These are phyloP conservation scores for Chrysopogon serrulatus DNA, from an alignment of 176 grass and related monocot genomes.

Conservation along the genomic window DNA sequence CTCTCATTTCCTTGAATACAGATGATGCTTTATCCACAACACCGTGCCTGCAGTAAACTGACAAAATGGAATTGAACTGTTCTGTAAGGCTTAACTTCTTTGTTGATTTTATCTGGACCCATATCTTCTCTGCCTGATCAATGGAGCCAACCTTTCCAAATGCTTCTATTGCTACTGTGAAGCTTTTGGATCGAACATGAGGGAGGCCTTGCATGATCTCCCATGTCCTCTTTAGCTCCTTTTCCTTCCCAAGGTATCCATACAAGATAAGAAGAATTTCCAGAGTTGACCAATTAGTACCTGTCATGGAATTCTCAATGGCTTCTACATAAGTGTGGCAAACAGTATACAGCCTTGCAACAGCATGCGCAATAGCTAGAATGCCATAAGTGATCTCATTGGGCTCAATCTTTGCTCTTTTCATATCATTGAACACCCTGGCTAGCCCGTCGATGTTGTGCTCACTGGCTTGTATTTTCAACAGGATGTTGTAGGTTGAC, in stretches of 20 bases:
- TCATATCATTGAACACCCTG: slow-evolving; percentile 81
- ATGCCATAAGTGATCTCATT: slow-evolving; percentile 94
- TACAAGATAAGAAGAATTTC: slow-evolving; percentile 87
- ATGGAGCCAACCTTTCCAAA: slow-evolving; percentile 62
- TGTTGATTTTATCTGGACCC: slow-evolving; percentile 53
- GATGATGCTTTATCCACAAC: slow-evolving; percentile 66
- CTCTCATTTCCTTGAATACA: slow-evolving; percentile 85
- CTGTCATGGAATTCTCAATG: slow-evolving; percentile 65
- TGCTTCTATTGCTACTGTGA: slow-evolving; percentile 79
- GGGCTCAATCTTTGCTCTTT: slow-evolving; percentile 69
- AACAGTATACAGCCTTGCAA: slow-evolving; percentile 78
- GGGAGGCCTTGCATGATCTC: slow-evolving; percentile 59
- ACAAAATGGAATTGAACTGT: slow-evolving; percentile 85
- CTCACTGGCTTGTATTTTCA: slow-evolving; percentile 90
- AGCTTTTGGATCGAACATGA: slow-evolving; percentile 70
- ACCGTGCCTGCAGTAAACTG: slow-evolving; percentile 78
- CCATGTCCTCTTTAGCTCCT: slow-evolving; percentile 70
- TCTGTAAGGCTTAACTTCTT: slow-evolving; percentile 49
- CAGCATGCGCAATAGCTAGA: slow-evolving; percentile 78
- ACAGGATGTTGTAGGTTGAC: slow-evolving; percentile 87
- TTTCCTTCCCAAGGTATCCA: slow-evolving; percentile 70
- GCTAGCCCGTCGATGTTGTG: slow-evolving; percentile 81
- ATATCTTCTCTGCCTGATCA: slow-evolving; percentile 65
- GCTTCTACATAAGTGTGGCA: slow-evolving; percentile 81
- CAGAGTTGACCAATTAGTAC: slow-evolving; percentile 88